These are phyloP conservation scores for Erysimum cheiranthoides DNA, from an alignment of 345 rosid genomes.

Conservation along the genomic window DNA sequence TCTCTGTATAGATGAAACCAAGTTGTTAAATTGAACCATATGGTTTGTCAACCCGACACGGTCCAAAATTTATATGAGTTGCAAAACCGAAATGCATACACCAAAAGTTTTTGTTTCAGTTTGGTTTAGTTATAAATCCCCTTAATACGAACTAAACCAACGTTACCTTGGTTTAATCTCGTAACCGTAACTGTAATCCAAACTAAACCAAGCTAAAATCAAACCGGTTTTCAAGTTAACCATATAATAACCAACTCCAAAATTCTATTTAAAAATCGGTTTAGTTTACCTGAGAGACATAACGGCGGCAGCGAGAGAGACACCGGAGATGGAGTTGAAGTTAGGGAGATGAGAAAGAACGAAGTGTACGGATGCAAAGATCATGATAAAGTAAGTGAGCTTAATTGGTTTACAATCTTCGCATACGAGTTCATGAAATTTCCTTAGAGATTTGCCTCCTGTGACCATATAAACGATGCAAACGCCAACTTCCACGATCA, in stretches of 20 bases:
- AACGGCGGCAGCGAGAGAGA: conserved; percentile 76
- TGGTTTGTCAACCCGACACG: background rate
- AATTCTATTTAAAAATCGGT: background rate
- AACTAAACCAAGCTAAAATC: no score
- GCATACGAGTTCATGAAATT: conserved; percentile 62
- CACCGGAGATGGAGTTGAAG: conserved; percentile 72
- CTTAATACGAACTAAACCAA: background rate
- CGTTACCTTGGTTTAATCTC: background rate
- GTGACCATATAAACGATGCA: conserved; percentile 83
- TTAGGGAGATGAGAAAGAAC: conserved; percentile 82
- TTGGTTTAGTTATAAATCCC: conserved; percentile 1
- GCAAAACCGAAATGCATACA: background rate
- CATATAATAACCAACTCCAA: background rate
- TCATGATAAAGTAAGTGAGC: conserved; percentile 77
- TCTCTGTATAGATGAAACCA: background rate
- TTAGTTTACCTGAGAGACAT: conserved; percentile 70
- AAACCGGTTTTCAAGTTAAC: background rate
- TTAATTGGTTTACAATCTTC: conserved; percentile 50
- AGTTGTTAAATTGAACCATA: background rate
- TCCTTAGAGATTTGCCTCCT: conserved; percentile 67
- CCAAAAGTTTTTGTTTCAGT: background rate
- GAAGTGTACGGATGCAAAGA: conserved; percentile 73
- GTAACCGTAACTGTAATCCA: background rate
- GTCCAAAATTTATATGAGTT: background rate
- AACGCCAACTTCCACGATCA: conserved; percentile 67